A percentile compares a stretch with the other conserved stretches of the same genome.
Conservation (phyloP, 345 rosid species). For the Jatropha curcas region DNA sequence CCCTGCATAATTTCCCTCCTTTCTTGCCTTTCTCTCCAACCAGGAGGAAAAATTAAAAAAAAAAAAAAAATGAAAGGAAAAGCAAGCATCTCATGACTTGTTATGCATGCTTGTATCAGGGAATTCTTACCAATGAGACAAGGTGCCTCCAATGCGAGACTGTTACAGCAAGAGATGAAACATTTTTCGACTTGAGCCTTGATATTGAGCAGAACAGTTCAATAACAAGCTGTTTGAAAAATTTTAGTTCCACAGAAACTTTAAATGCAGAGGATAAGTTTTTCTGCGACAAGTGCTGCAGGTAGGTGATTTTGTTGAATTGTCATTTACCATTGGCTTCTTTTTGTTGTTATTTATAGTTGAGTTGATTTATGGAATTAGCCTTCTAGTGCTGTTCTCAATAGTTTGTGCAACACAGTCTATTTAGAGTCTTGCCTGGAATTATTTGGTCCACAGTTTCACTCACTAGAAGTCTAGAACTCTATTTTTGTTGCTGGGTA, state of each 20-base stretch:
- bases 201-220: constrained; percentile 99
- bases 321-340: constrained; percentile 6
- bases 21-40: not conserved
- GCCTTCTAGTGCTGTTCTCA: not conserved
- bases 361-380: not conserved
- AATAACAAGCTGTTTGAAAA: constrained; percentile 97
- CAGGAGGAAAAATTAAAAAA: not conserved
- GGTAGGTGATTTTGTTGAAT: constrained; percentile 42
- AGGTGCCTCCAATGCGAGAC: constrained; percentile 95
- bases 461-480: not conserved
- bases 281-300: constrained; percentile 99
- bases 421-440: not conserved
- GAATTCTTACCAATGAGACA: constrained; percentile 98
- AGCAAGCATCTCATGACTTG: constrained; percentile 20
- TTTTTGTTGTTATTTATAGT: not conserved
- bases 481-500: not conserved
- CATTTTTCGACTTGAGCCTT: constrained; percentile 95
- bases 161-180: constrained; percentile 98
- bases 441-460: constrained; percentile 1
- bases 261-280: constrained; percentile 97
- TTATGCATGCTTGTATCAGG: constrained; percentile 47
- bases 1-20: not conserved
- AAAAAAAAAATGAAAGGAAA: not conserved
- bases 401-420: not conserved
- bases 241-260: constrained; percentile 99